phyloP scores from a whole-genome alignment of 495 filamentous ascomycete genomes.

The Daldinia concentrica region DNA sequence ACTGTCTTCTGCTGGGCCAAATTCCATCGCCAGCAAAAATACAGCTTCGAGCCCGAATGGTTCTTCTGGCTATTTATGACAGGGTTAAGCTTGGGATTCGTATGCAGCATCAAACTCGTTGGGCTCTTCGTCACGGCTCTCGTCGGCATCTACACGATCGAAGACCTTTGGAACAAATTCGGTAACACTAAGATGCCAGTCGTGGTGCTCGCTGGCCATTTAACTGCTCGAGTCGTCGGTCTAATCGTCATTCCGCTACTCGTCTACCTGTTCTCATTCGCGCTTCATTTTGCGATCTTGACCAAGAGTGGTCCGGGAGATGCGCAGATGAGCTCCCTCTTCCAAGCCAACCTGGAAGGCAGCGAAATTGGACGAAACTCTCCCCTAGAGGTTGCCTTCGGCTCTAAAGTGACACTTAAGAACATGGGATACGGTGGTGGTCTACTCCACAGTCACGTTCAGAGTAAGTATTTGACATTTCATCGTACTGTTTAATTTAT shows the following conservation, averaged over 20 bases:
- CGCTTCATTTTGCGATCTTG: slow-evolving; percentile 88
- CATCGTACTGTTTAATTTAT: not conserved
- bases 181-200: slow-evolving; percentile 91
- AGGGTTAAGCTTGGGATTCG: slow-evolving; percentile 93
- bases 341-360: slow-evolving; percentile 93
- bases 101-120: slow-evolving; percentile 98
- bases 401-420: slow-evolving; percentile 92
- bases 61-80: slow-evolving; percentile 90
- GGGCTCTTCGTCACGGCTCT: slow-evolving; percentile 93
- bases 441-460: slow-evolving; percentile 96
- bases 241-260: slow-evolving; percentile 86
- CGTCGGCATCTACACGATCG: slow-evolving; percentile 93
- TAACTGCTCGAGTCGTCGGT: slow-evolving; percentile 81
- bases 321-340: slow-evolving; percentile 98
- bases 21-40: slow-evolving; percentile 85
- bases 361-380: slow-evolving; percentile 94
- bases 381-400: slow-evolving; percentile 87
- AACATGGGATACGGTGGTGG: slow-evolving; percentile 99
- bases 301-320: slow-evolving; percentile 96
- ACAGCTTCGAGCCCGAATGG: slow-evolving; percentile 90
- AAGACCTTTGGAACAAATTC: slow-evolving; percentile 99
- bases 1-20: slow-evolving; percentile 96
- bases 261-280: slow-evolving; percentile 96
- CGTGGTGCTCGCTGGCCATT: slow-evolving; percentile 79
- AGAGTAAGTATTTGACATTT: slow-evolving; percentile 54